Evolutionary conservation across 768 basidiomycete species (phyloP), one percentile per base, ranked within the genome.

Genomic region (Xerocomus brunneocitrinus): DNA sequence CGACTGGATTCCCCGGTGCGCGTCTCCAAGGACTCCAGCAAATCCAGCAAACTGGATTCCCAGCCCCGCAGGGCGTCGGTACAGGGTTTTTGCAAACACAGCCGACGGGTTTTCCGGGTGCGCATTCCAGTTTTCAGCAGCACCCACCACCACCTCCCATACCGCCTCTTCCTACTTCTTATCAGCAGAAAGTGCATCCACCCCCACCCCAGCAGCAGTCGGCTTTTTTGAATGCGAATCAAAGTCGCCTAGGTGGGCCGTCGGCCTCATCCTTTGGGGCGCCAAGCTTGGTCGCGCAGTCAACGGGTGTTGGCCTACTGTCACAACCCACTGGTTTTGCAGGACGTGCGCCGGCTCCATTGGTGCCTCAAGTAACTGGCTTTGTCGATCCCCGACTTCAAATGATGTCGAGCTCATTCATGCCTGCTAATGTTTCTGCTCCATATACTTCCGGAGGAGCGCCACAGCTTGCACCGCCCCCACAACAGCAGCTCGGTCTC

Each of bases 341-440:
- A 13, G 77, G 77, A 27, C 70, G 65, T 47, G 62, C 73, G 41
- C 54, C 63, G 50, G 47, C 69, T 62, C 76, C 79, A 7, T 78
- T 92, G 47, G 74, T 86, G 2, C 79, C 89, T 14, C 91, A 93
- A 62, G 71, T 77, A 50, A 93, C 91, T 6, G 91, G 91, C 22
- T 90, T 80, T 61, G 73, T 88, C 50, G 89, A 95, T 71, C 93
- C 92, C 2, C 75, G 91, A 19, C 73, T 95, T 47, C 82, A 83
- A 67, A 85, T 94, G 81, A 91, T 97, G 89, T 84, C 84, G n/a
- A 88, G 73, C 55, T 85, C 87, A 0, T 97, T 98, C 73, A 89
- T 98, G 84, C 95, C 95, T 12, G 74, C 81, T 48, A 88, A 83
- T 58, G 70, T 73, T 3, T 76, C 83, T 28, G 69, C 81, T 13